Base-by-base conservation (phyloP, 2,329 filamentous ascomycete species). In the Apiospora saccharicola region DNA sequence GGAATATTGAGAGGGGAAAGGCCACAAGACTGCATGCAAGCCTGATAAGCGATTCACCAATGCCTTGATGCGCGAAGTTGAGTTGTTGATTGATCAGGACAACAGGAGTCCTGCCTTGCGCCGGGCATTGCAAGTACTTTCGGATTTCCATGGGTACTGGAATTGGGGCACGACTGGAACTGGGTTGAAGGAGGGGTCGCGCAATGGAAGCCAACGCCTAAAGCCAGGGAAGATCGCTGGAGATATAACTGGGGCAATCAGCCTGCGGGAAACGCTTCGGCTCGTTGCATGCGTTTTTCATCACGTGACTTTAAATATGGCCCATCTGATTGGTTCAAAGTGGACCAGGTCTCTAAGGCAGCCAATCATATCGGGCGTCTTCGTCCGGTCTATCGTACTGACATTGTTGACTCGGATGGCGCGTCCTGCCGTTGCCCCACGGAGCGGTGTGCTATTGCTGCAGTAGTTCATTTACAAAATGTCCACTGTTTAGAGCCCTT, bases 261-360 rank as follows among this genome's bases (percentile, higher is more conserved):
- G 51, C 22, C 30, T 34, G 44, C 70, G 70, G 70, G 70, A 71
- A 68, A 46, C 57, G 70, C 70, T 71, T 67, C 70, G 70, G 70
- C 57, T 71, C 57, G 70, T 22, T 68, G 70, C 70, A 71, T 71
- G 70, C 70, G 22, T 53, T 10, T 37, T 0, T 1, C 4, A 12
- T 68, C 70, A 71, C 61, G 70, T 67, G 70, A 71, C 12, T 8
- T 6, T 43, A 12, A 3, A 16, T 7, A 3, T 5, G 26, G 51
- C 26, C 57, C 57, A 41, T 64, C 41, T 68, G 67, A 68, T 68
- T 68, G 67, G 67, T n/a, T 64, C 34, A 5, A 34, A 13, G 57
- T 64, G 57, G 57, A 64, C 22, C 57, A 12, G 14, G 5, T 8
- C 4, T 26, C 30, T 7, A 19, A 37, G 4, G 3, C 19, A 22